Percentiles rank a stretch among this genome's conserved stretches.
These are phyloP conservation scores for Crepidotus variabilis DNA, from an alignment of 768 basidiomycete species.

Conservation along the genomic window DNA sequence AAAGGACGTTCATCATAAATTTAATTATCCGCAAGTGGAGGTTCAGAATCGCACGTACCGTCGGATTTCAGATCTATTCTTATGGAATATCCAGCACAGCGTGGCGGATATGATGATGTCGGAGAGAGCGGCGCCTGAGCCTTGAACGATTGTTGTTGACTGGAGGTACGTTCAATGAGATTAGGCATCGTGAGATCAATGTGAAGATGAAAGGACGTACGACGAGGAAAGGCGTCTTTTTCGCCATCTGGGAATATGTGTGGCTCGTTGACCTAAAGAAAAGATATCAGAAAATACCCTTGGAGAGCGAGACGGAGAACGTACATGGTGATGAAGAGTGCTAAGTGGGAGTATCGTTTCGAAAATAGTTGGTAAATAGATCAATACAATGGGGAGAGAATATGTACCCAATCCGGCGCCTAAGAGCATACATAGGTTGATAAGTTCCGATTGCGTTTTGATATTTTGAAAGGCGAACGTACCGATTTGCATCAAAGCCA, in stretches of 20 bases:
- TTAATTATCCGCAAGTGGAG: too few relatives aligned
- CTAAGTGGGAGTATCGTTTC: too few relatives aligned
- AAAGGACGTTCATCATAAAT: too few relatives aligned
- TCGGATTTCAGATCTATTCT: neutral
- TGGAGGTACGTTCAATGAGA: neutral
- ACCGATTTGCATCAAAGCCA: neutral
- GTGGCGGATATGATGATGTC: neutral
- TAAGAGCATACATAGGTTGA: too few relatives aligned
- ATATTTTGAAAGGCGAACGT: neutral
- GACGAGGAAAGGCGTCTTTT: neutral
- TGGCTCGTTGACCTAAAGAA: neutral
- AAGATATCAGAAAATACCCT: too few relatives aligned
- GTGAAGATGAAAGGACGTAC: too few relatives aligned
- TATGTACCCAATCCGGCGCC: neutral
- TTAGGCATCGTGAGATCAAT: too few relatives aligned
- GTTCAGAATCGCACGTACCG: too few relatives aligned
- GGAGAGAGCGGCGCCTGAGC: neutral
- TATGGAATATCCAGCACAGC: neutral
- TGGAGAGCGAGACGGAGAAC: neutral
- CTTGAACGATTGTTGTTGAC: neutral
- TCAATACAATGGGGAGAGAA: too few relatives aligned
- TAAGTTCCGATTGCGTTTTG: too few relatives aligned
- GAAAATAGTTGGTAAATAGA: too few relatives aligned
- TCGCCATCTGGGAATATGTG: neutral
- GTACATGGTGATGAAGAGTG: neutral